Evolutionary conservation across 345 rosid genomes (phyloP).

Genomic region (Alliaria petiolata): DNA sequence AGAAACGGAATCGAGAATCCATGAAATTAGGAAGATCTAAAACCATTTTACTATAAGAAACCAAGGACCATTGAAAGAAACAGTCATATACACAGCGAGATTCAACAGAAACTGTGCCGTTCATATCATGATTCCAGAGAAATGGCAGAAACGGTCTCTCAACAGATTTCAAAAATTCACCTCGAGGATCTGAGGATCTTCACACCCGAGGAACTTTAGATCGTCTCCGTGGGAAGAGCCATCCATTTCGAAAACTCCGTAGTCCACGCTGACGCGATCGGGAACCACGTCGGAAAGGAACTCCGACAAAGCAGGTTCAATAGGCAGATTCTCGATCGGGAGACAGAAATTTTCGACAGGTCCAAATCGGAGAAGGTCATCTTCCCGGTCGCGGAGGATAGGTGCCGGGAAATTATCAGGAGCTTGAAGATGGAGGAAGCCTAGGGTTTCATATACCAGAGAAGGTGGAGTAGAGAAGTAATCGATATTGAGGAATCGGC

Average conservation of each 20-base stretch:
- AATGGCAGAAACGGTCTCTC: neutral
- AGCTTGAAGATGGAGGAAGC: slow-evolving; percentile 58
- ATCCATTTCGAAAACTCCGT: slow-evolving; percentile 25
- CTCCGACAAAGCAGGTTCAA: slow-evolving; percentile 51
- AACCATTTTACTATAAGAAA: slow-evolving; percentile 18
- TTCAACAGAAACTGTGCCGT: neutral
- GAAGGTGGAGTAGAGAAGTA: slow-evolving; percentile 44
- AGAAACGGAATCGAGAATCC: neutral
- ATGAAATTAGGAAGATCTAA: neutral
- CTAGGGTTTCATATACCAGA: slow-evolving; percentile 38
- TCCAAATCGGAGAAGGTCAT: slow-evolving; percentile 31
- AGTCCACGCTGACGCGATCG: slow-evolving; percentile 33
- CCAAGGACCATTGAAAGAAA: neutral
- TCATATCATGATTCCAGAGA: slow-evolving; percentile 10
- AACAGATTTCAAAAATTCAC: slow-evolving; percentile 14
- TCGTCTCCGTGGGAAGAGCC: slow-evolving; percentile 6
- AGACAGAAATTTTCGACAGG: slow-evolving; percentile 26
- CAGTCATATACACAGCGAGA: neutral
- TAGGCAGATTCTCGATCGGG: slow-evolving; percentile 39
- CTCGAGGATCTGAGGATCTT: slow-evolving; percentile 17
- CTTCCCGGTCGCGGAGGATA: slow-evolving; percentile 23
- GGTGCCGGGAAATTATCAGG: slow-evolving; percentile 39
- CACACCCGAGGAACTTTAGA: neutral
- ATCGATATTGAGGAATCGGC: slow-evolving; percentile 64
- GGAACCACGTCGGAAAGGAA: slow-evolving; percentile 57